Conservation (phyloP, 495 filamentous ascomycete species). For the Talaromyces proteolyticus region DNA sequence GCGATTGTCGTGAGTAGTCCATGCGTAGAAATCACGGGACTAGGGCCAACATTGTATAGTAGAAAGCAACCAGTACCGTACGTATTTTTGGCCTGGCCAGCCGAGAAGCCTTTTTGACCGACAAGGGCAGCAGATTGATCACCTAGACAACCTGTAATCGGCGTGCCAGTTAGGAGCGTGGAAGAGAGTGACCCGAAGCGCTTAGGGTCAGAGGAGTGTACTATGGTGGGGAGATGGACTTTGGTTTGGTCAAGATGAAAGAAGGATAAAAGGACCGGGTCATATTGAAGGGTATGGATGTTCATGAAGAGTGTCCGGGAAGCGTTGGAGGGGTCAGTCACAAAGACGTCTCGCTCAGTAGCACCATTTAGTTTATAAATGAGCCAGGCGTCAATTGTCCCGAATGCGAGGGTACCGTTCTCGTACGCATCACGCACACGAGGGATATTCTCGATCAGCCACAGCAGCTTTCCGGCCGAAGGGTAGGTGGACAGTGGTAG, state of each 20-base stretch:
- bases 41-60: constrained; percentile 85
- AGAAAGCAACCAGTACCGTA: constrained; percentile 96
- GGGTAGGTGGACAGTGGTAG: constrained; percentile 92
- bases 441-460: constrained; percentile 72
- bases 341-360: constrained; percentile 58
- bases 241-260: constrained; percentile 71
- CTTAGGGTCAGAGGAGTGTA: constrained; percentile 73
- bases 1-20: constrained; percentile 92
- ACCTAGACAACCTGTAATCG: constrained; percentile 81
- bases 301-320: constrained; percentile 97
- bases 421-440: constrained; percentile 72
- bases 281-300: constrained; percentile 76
- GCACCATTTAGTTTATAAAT: constrained; percentile 87
- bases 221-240: constrained; percentile 74
- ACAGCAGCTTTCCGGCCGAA: constrained; percentile 82
- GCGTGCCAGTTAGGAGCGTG: constrained; percentile 61
- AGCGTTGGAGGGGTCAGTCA: constrained; percentile 90
- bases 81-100: constrained; percentile 91
- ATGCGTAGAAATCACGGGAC: constrained; percentile 84
- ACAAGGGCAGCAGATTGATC: constrained; percentile 93
- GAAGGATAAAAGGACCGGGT: constrained; percentile 73
- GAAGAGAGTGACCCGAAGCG: constrained; percentile 64
- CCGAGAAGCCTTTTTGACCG: constrained; percentile 83
- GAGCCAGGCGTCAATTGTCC: constrained; percentile 90
- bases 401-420: constrained; percentile 74